Evolutionary conservation across 2,329 filamentous ascomycete species (phyloP).

Genomic region (Fusarium mundagurra): DNA sequence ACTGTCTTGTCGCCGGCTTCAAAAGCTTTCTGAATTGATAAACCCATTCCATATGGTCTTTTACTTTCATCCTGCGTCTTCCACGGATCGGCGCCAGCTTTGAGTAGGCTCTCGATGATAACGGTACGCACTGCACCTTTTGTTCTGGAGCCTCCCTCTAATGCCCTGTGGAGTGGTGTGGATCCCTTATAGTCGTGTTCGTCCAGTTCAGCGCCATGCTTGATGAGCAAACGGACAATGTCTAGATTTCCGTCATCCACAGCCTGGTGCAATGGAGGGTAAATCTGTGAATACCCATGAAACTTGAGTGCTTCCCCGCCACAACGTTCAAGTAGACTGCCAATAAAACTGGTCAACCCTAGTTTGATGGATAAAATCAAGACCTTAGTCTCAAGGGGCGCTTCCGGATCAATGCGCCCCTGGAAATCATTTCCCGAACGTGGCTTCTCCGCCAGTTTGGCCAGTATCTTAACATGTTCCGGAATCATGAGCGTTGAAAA

Average conservation of each 20-base stretch:
- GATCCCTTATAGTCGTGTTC: neutral
- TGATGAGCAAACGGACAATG: neutral
- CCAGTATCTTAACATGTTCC: neutral
- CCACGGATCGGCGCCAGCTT: neutral
- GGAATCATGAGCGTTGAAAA: neutral
- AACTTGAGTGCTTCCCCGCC: neutral
- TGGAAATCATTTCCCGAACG: neutral
- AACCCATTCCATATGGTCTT: too few relatives aligned
- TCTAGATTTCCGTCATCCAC: neutral
- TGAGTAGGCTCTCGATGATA: neutral
- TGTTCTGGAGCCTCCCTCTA: accelerated
- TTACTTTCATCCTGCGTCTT: neutral
- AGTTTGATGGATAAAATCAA: neutral
- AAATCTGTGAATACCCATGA: neutral
- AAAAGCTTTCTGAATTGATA: neutral
- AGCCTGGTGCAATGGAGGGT: neutral
- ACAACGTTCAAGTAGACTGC: neutral
- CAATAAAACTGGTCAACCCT: neutral
- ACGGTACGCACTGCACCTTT: neutral
- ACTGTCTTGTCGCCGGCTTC: neutral
- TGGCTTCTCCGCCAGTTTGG: neutral
- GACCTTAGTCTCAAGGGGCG: neutral
- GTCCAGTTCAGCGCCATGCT: neutral
- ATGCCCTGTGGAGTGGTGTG: neutral
- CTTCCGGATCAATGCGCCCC: neutral